phyloP scores from a whole-genome alignment of 768 basidiomycete species.

The Psilocybe subaeruginosa region DNA sequence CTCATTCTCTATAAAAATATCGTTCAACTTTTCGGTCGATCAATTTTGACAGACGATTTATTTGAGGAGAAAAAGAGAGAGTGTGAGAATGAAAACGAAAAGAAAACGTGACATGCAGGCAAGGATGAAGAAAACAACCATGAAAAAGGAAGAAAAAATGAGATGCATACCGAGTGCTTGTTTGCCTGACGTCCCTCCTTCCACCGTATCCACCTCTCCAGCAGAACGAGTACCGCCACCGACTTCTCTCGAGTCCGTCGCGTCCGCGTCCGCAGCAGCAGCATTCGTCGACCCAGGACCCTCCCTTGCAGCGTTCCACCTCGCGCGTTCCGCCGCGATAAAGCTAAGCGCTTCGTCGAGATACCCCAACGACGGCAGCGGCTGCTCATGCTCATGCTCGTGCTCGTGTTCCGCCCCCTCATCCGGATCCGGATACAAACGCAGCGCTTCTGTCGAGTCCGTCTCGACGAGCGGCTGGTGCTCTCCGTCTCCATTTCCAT shows the following conservation, averaged over 20 bases:
- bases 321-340: constrained; percentile 69
- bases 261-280: not conserved
- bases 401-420: not conserved
- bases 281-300: constrained; percentile 13
- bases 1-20: constrained; percentile 21
- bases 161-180: constrained; percentile 23
- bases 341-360: constrained; percentile 78
- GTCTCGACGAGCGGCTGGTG: not conserved
- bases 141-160: not conserved
- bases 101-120: not conserved
- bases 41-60: constrained; percentile 20
- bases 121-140: not conserved
- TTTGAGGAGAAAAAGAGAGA: not conserved
- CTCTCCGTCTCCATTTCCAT: not conserved
- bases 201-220: constrained; percentile 9
- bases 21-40: constrained; percentile 17
- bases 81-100: not conserved
- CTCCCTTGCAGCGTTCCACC: constrained; percentile 53
- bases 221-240: constrained; percentile 7
- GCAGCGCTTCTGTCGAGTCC: not conserved
- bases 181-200: constrained; percentile 19
- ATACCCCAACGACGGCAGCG: constrained; percentile 67
- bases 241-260: constrained; percentile 6
- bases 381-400: not conserved
- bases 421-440: not conserved